Conservation (phyloP, 2,329 filamentous ascomycete species). For the Emergomyces africanus region DNA sequence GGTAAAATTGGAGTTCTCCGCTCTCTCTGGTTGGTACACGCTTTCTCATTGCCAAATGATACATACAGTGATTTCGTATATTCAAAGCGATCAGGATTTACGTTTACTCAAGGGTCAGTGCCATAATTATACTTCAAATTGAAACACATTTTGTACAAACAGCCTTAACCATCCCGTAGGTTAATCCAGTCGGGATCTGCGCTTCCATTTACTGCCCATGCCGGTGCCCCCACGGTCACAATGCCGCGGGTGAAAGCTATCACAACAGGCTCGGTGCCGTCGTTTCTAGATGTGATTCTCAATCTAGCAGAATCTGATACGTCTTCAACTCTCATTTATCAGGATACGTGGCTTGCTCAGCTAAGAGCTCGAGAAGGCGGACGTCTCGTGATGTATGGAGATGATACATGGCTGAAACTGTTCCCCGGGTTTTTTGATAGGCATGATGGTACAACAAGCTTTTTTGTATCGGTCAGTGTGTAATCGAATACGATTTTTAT, state of each 20-base stretch:
- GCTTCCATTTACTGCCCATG: slow-evolving; percentile 88
- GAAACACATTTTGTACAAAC: neutral
- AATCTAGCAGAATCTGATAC: slow-evolving; percentile 94
- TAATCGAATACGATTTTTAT: neutral
- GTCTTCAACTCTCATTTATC: slow-evolving; percentile 69
- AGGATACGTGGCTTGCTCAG: slow-evolving; percentile 95
- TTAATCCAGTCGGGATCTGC: slow-evolving; percentile 73
- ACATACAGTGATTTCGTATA: slow-evolving; percentile 78
- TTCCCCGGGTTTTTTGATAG: slow-evolving; percentile 83
- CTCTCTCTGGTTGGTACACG: neutral
- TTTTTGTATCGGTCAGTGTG: slow-evolving; percentile 80
- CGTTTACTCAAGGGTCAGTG: slow-evolving; percentile 69
- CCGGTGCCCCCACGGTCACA: slow-evolving; percentile 91
- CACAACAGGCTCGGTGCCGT: slow-evolving; percentile 95
- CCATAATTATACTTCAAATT: slow-evolving; percentile 1
- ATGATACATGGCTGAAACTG: slow-evolving; percentile 96
- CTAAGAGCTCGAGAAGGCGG: slow-evolving; percentile 59
- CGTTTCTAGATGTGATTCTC: slow-evolving; percentile 90
- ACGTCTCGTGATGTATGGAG: slow-evolving; percentile 86
- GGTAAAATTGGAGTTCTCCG: slow-evolving; percentile 38
- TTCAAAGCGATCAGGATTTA: slow-evolving; percentile 63
- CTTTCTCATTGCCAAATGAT: neutral
- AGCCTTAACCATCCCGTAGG: slow-evolving; percentile 33
- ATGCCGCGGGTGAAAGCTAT: slow-evolving; percentile 98
- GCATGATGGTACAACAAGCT: slow-evolving; percentile 87